These are phyloP conservation scores for Glycine soja DNA, from an alignment of 306 rosid species.

Conservation along the genomic window DNA sequence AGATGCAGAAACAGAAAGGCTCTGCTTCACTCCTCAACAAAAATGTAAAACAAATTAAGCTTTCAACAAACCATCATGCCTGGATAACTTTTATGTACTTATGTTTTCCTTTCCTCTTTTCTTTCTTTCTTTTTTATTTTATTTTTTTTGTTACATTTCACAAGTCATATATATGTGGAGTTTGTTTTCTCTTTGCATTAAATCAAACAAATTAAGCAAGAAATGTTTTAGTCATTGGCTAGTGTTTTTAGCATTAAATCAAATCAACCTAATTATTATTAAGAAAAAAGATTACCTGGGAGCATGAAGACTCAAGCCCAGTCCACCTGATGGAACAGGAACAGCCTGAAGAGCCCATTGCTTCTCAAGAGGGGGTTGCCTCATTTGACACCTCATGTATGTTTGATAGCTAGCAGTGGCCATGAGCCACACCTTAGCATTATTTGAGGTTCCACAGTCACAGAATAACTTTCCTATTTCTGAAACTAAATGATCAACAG, in stretches of 20 bases:
- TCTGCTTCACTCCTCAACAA: constrained; percentile 48
- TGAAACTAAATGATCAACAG: constrained; percentile 70
- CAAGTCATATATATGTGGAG: neutral
- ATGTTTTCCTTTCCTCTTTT: neutral
- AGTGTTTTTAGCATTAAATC: neutral
- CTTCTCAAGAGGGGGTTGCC: constrained; percentile 77
- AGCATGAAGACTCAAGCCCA: constrained; percentile 77
- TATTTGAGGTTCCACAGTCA: constrained; percentile 48
- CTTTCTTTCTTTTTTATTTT: neutral
- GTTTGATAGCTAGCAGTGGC: constrained; percentile 80
- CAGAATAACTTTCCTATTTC: constrained; percentile 69
- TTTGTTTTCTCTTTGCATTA: neutral
- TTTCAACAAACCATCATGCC: constrained; percentile 39
- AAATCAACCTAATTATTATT: constrained; percentile 5
- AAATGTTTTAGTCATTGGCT: neutral
- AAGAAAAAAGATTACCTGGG: constrained; percentile 59
- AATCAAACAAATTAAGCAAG: constrained; percentile 26
- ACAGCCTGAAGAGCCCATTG: constrained; percentile 90
- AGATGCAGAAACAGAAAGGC: constrained; percentile 44
- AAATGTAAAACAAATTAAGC: constrained; percentile 47
- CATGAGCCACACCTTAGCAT: constrained; percentile 70
- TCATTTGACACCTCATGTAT: constrained; percentile 80
- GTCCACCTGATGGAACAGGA: constrained; percentile 88
- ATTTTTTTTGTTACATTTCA: neutral
- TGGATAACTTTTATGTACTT: constrained; percentile 38